Evolutionary conservation across 345 rosid genomes (phyloP).

Genomic region (thale cress (Arabidopsis thaliana)): TAIR10.1 NC_003074.8:2581501-2582000

Average conservation of each 20-base stretch:
- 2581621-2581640: not conserved
- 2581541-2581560: slow-evolving; percentile 47
- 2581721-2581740: slow-evolving; percentile 90
- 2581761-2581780: not conserved
- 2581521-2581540: slow-evolving; percentile 76
- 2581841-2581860: slow-evolving; percentile 90
- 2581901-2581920: slow-evolving; percentile 61
- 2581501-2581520: slow-evolving; percentile 89
- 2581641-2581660: slow-evolving; percentile 29
- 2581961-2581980: not conserved
- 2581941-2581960: slow-evolving; percentile 13
- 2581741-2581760: slow-evolving; percentile 61
- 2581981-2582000: not conserved
- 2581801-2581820: slow-evolving; percentile 18
- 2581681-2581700: slow-evolving; percentile 86
- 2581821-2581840: slow-evolving; percentile 72
- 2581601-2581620: slow-evolving; percentile 48
- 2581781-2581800: not conserved
- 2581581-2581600: slow-evolving; percentile 44
- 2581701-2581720: slow-evolving; percentile 78
- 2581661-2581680: slow-evolving; percentile 50
- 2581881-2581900: slow-evolving; percentile 94
- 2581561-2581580: slow-evolving; percentile 47
- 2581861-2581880: slow-evolving; percentile 90
- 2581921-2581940: not conserved